Percentiles rank a stretch among this genome's conserved stretches.
phyloP scores from a whole-genome alignment of 2,329 filamentous ascomycete genomes.

The Helminthosporium solani region DNA sequence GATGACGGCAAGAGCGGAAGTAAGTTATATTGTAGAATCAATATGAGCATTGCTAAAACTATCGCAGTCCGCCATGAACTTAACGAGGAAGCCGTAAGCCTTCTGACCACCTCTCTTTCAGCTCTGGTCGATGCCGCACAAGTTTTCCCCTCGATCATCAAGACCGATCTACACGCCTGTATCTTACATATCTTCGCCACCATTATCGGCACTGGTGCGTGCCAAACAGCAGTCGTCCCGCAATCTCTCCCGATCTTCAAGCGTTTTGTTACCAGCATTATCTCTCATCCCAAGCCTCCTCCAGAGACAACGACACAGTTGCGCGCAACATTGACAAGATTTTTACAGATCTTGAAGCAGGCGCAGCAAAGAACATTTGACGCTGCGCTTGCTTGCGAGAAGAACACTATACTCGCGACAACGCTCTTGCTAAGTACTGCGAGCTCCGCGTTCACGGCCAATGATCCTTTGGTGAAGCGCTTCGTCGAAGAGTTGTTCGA shows the following conservation, averaged over 20 bases:
- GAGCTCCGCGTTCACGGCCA: constrained; percentile 69
- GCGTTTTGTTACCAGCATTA: constrained; percentile 79
- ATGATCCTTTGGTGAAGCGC: constrained; percentile 71
- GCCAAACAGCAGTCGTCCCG: constrained; percentile 85
- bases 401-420: constrained; percentile 84
- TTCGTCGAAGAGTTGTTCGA: constrained; percentile 82
- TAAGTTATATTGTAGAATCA: constrained; percentile 7
- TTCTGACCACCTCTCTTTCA: constrained; percentile 78
- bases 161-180: constrained; percentile 91
- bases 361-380: constrained; percentile 75
- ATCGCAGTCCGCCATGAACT: constrained; percentile 70
- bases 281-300: constrained; percentile 42
- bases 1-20: constrained; percentile 54
- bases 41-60: constrained; percentile 43
- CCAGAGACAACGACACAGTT: constrained; percentile 67
- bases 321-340: constrained; percentile 77
- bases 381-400: constrained; percentile 81
- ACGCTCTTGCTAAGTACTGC: constrained; percentile 87
- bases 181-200: constrained; percentile 96
- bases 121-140: constrained; percentile 92
- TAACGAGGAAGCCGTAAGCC: constrained; percentile 80
- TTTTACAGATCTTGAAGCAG: constrained; percentile 75
- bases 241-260: constrained; percentile 89
- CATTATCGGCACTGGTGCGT: constrained; percentile 81
- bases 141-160: constrained; percentile 95